A percentile compares a stretch with the other conserved stretches of the same genome.
These are phyloP conservation scores for Dimocarpus longan DNA, from an alignment of 345 rosid genomes.

Conservation along the genomic window DNA sequence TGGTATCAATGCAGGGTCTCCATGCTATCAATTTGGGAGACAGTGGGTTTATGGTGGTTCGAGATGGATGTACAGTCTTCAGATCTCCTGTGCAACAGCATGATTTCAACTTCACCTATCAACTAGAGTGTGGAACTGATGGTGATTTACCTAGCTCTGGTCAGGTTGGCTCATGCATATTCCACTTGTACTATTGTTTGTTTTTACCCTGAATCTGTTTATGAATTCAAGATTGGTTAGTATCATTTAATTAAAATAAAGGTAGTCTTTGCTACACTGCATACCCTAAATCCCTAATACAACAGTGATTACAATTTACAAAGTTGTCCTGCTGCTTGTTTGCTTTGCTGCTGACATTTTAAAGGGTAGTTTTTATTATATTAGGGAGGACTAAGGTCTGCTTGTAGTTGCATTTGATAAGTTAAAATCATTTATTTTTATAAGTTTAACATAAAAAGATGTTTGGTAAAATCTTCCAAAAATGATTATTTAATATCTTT, in stretches of 20 bases:
- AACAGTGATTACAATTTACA: background rate
- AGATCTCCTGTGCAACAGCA: slow-evolving; percentile 97
- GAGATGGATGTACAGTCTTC: slow-evolving; percentile 89
- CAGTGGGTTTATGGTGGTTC: slow-evolving; percentile 97
- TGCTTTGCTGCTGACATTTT: background rate
- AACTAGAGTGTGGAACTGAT: slow-evolving; percentile 79
- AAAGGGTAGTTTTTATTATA: background rate
- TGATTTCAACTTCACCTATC: slow-evolving; percentile 93
- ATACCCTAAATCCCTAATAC: too few species aligned
- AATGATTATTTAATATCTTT: background rate
- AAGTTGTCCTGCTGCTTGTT: slow-evolving; percentile 6
- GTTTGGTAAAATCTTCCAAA: background rate
- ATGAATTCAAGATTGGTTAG: background rate
- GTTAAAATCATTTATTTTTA: background rate
- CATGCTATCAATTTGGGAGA: slow-evolving; percentile 90
- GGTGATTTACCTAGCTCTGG: slow-evolving; percentile 97
- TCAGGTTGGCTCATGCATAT: slow-evolving; percentile 47
- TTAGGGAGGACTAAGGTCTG: background rate
- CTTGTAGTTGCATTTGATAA: background rate
- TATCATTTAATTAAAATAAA: background rate
- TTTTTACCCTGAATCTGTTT: background rate
- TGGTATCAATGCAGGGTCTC: slow-evolving; percentile 50
- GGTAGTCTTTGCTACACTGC: background rate
- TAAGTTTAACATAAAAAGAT: background rate
- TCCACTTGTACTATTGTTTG: background rate